These are phyloP conservation scores for Lasiodiplodia sp. DNA, from an alignment of 2,329 filamentous ascomycete genomes.

Conservation along the genomic window DNA sequence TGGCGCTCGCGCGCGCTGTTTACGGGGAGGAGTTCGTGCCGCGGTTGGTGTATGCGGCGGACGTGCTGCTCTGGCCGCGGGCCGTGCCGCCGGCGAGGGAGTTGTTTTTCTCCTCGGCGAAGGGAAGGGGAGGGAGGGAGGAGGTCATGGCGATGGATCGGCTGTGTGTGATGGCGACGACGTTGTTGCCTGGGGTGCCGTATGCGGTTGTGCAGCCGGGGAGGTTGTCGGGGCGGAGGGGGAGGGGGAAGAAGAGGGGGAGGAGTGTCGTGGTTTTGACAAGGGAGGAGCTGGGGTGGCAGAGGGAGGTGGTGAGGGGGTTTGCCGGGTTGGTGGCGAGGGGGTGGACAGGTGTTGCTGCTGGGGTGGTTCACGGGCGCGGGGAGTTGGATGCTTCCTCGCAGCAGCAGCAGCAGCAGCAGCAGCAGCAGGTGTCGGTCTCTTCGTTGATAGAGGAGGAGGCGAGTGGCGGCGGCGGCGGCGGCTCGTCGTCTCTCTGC, in stretches of 20 bases:
- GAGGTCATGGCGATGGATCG: not conserved
- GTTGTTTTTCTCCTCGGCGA: not conserved
- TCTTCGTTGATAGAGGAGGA: no score
- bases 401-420: no score
- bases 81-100: constrained; percentile 5
- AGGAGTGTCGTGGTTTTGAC: no score
- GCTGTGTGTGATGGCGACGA: constrained; percentile 40
- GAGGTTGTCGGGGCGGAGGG: constrained; percentile 8
- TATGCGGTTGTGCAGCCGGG: constrained; percentile 32
- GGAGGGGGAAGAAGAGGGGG: no score
- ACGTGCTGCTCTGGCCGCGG: constrained; percentile 26
- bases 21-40: constrained; percentile 40
- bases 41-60: not conserved
- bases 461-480: no score
- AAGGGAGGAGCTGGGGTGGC: constrained; percentile 28
- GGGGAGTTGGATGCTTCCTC: no score
- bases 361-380: not conserved
- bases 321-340: constrained; percentile 41
- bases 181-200: constrained; percentile 37
- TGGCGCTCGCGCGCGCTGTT: constrained; percentile 33
- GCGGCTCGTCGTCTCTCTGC: not conserved
- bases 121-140: not conserved
- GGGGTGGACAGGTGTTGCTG: constrained; percentile 34
- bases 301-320: constrained; percentile 38
- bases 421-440: no score